These are phyloP conservation scores for Globisporangium paroecandrum DNA, from an alignment of 352 stramenopile genomes.

Conservation along the genomic window DNA sequence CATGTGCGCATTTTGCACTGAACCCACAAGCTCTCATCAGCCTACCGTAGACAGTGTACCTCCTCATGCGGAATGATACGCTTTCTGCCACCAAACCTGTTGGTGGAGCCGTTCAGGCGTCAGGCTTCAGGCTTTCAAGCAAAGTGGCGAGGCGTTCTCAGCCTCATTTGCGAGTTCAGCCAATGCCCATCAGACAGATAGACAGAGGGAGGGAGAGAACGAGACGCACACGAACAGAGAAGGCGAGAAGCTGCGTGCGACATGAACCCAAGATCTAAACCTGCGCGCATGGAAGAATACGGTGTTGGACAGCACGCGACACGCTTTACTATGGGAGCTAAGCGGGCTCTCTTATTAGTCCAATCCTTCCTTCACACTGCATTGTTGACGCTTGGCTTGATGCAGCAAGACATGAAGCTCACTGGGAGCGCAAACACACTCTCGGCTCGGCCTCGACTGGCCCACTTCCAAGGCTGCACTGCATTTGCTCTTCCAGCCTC, in stretches of 20 bases:
- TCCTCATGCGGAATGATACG: not conserved
- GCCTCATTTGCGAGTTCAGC: too few species aligned
- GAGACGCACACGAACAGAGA: not conserved
- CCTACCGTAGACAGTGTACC: not conserved
- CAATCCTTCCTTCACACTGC: not conserved
- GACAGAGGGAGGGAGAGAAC: not conserved
- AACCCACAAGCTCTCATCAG: not conserved
- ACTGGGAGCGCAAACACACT: not conserved
- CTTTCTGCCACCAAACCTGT: not conserved
- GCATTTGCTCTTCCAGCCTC: not conserved
- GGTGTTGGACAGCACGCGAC: not conserved
- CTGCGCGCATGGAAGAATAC: not conserved
- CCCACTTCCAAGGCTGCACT: not conserved
- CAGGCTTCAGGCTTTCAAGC: not conserved
- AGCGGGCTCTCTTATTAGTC: too few species aligned
- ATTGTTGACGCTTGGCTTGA: not conserved
- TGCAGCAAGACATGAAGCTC: not conserved
- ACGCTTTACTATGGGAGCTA: not conserved
- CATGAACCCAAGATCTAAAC: not conserved
- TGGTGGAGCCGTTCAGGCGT: too few species aligned
- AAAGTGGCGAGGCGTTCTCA: not conserved
- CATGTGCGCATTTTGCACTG: conserved; percentile 1
- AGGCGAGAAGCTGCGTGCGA: not conserved
- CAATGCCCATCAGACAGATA: not conserved
- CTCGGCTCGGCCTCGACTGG: not conserved